These are phyloP conservation scores for Colletotrichum orbiculare DNA, from an alignment of 2,329 filamentous ascomycete species.

Conservation along the genomic window DNA sequence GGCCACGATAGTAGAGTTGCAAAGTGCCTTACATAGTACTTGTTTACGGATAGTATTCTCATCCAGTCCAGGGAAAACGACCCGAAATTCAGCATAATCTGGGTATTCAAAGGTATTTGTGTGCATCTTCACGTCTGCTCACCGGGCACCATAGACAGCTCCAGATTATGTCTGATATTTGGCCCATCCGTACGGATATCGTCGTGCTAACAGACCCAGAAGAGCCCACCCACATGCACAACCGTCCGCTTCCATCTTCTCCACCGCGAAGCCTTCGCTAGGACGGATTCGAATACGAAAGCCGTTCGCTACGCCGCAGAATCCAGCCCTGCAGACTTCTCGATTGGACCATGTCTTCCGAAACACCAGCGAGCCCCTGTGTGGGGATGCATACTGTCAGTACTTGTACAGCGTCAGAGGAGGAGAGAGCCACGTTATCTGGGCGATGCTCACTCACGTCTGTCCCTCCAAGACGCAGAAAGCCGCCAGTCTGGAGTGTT, in stretches of 20 bases:
- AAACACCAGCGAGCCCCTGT: slow-evolving; percentile 12
- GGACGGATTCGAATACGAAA: slow-evolving; percentile 27
- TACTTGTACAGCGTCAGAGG: background rate
- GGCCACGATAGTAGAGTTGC: slow-evolving; percentile 12
- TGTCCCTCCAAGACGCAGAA: background rate
- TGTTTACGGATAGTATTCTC: too few relatives aligned
- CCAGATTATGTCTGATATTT: background rate
- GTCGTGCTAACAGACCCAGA: too few relatives aligned
- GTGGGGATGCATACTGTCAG: background rate
- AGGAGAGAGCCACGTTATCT: background rate
- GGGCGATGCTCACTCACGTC: too few relatives aligned
- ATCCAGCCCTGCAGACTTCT: slow-evolving; percentile 15
- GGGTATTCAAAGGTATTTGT: too few relatives aligned
- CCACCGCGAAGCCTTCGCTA: slow-evolving; percentile 20
- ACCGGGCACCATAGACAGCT: background rate
- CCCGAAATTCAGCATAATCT: too few relatives aligned
- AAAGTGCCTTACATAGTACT: background rate
- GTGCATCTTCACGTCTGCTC: too few relatives aligned
- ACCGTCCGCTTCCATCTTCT: background rate
- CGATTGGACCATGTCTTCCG: slow-evolving; percentile 21
- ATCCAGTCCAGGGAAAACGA: too few relatives aligned
- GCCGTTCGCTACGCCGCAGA: slow-evolving; percentile 19
- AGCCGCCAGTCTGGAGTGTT: slow-evolving; percentile 14
- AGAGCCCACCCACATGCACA: too few relatives aligned
- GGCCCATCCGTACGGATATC: too few relatives aligned